phyloP scores from a whole-genome alignment of 768 basidiomycete genomes.

The Cubamyces lactineus region DNA sequence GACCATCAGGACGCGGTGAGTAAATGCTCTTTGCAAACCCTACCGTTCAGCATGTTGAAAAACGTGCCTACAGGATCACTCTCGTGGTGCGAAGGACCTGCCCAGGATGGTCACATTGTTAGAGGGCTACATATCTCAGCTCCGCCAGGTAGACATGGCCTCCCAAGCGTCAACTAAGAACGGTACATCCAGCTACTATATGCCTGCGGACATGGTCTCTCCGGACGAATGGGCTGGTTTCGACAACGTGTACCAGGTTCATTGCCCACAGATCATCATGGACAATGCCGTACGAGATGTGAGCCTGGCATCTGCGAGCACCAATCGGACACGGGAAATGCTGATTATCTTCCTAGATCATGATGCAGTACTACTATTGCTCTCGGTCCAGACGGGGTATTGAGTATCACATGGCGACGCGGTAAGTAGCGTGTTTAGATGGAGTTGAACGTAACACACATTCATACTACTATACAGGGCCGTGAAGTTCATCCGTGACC shows the following conservation, averaged over 20 bases:
- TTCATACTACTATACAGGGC: constrained; percentile 48
- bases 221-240: constrained; percentile 79
- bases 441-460: background rate
- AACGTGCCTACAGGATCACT: background rate
- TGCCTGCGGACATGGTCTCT: constrained; percentile 69
- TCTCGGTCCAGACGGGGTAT: constrained; percentile 74
- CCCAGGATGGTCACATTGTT: constrained; percentile 62
- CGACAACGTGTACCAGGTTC: constrained; percentile 89
- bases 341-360: constrained; percentile 56
- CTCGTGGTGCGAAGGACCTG: constrained; percentile 17
- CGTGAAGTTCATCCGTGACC: constrained; percentile 86
- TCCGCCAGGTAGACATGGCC: constrained; percentile 49
- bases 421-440: constrained; percentile 47
- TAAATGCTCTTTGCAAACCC: background rate
- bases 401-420: constrained; percentile 88
- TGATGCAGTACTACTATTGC: constrained; percentile 88
- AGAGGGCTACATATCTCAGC: constrained; percentile 60
- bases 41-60: too few relatives aligned
- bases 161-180: constrained; percentile 32
- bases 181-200: constrained; percentile 51
- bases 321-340: background rate
- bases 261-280: constrained; percentile 81
- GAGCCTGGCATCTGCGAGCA: constrained; percentile 32
- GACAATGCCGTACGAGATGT: constrained; percentile 81
- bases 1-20: constrained; percentile 1